Evolutionary conservation across 179 eudicot genomes (phyloP).

Genomic region (Silene coronaria): DNA sequence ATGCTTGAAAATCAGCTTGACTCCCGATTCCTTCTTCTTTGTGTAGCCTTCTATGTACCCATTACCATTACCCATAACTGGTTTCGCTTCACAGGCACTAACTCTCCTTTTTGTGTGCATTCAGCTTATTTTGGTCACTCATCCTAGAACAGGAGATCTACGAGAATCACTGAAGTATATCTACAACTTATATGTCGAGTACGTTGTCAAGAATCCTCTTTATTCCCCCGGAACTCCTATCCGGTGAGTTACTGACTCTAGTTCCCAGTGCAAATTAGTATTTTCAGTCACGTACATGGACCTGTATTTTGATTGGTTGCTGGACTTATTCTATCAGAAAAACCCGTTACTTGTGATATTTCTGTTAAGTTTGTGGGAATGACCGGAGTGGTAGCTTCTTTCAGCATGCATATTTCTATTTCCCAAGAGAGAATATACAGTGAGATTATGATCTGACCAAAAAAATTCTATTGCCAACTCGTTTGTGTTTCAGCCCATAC

Average conservation of each 20-base stretch:
- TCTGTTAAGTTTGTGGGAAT: too few relatives aligned
- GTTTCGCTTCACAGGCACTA: background rate
- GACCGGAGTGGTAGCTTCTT: too few relatives aligned
- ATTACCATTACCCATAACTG: background rate
- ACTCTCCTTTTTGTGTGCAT: slow-evolving; percentile 7
- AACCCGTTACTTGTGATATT: background rate
- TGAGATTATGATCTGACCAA: too few relatives aligned
- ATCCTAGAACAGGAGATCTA: slow-evolving; percentile 79
- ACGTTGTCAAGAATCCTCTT: slow-evolving; percentile 91
- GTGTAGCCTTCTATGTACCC: background rate
- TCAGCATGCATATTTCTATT: too few relatives aligned
- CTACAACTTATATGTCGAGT: slow-evolving; percentile 82
- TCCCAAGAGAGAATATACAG: too few relatives aligned
- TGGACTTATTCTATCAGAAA: background rate
- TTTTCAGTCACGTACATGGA: background rate
- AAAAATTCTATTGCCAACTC: too few relatives aligned
- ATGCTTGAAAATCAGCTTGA: too few relatives aligned
- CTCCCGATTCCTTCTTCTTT: background rate
- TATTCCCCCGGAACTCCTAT: slow-evolving; percentile 81
- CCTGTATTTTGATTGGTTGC: background rate
- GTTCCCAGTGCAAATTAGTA: too few relatives aligned
- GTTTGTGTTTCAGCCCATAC: too few relatives aligned
- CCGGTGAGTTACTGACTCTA: slow-evolving; percentile 38
- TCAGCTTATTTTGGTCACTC: slow-evolving; percentile 83
- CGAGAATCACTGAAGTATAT: slow-evolving; percentile 82